A percentile compares a stretch with the other conserved stretches of the same genome.
Conservation (phyloP, 148 eudicot genomes). For the Vaccinium myrtillus region DNA sequence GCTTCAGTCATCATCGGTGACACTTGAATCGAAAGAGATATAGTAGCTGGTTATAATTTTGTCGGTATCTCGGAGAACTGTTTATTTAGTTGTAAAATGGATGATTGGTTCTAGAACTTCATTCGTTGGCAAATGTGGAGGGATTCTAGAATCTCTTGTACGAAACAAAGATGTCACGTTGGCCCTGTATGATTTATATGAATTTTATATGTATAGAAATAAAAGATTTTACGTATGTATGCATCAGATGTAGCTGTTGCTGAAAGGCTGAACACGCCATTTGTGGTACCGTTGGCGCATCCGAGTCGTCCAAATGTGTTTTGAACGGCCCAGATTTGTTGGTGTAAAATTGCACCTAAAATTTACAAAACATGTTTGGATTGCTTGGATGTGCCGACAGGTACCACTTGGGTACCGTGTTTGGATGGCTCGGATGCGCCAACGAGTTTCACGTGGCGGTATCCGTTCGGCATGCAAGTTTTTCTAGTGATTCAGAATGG, state of each 20-base stretch:
- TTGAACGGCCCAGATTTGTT: too few species aligned
- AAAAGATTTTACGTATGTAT: background rate
- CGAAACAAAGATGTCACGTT: background rate
- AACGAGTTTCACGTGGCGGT: too few species aligned
- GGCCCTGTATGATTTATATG: background rate
- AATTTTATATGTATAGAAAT: background rate
- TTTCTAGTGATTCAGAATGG: background rate
- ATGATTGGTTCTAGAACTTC: background rate
- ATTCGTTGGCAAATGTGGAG: background rate
- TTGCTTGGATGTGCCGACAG: too few species aligned
- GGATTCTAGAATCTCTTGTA: background rate
- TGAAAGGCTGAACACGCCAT: background rate
- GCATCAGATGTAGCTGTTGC: background rate
- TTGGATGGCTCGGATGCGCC: too few species aligned
- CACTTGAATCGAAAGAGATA: background rate
- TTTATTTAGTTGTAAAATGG: background rate
- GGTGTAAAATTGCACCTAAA: too few species aligned
- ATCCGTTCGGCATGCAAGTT: too few species aligned
- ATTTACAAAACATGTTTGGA: too few species aligned
- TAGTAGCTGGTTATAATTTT: background rate
- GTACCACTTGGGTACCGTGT: too few species aligned
- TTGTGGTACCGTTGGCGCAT: background rate
- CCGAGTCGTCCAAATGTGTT: too few species aligned
- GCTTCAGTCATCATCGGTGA: background rate
- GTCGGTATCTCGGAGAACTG: background rate